Evolutionary conservation across 2,329 filamentous ascomycete genomes (phyloP), one percentile per base, ranked within the genome.

Genomic region (Trichoderma pleuroti): DNA sequence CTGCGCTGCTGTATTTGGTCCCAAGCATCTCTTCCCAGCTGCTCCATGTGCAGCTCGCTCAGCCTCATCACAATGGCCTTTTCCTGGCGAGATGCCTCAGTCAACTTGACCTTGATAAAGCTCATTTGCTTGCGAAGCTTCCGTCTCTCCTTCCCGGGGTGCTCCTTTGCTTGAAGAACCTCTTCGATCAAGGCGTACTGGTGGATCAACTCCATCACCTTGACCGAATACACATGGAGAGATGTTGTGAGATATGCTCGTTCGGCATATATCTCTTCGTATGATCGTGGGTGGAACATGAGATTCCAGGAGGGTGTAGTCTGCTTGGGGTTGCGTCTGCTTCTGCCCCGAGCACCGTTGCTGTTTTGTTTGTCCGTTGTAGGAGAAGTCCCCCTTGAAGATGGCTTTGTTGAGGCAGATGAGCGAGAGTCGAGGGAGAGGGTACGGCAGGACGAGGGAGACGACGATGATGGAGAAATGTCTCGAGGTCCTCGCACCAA

Each of bases 31-130:
- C 81, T 80, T 49, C 81, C 83, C 73, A 83, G 82, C 16, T 86
- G 81, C 76, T 88, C 85, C 18, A 84, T 76, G 39, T 82, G 80
- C 16, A 89, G 73, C 70, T 88, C 85, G 14, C 82, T 78, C n/a
- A 89, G 78, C 3, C 86, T 79, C 18, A 78, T 70, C 49, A 85
- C 76, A 8, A 87, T 82, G 18, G 78, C 73, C 67, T 78, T 81
- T 74, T 88, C 83, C 74, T 87, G 84, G 66, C 82, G 79, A 3
- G 82, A 81, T 0, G 80, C 82, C 56, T 84, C 80, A n/a, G 78
- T 75, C 36, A 88, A 81, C 70, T 82, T 82, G 64, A 77, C 78
- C 60, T 77, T 81, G 12, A 87, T 71, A 68, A 83, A 78, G 3
- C 78, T 76, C 5, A 84, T 75, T 49, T 84, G 78, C 72, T 85